A percentile compares a stretch with the other conserved stretches of the same genome.
Conservation (phyloP, 805 yeast genomes). For the Candida nanaspora region DNA sequence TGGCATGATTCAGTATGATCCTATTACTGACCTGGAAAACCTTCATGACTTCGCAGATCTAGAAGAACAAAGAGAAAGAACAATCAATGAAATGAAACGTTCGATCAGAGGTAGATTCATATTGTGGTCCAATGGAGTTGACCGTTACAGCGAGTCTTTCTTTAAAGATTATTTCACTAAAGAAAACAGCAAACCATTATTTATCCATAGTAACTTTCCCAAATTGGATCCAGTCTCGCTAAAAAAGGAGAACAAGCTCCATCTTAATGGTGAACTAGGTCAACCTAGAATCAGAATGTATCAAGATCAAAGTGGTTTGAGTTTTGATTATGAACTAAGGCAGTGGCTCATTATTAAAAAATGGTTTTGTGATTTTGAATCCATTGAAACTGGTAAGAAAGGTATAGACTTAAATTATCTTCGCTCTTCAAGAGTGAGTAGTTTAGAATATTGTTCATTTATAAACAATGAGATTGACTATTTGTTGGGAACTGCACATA, state of each 20-base stretch:
- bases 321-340: slow-evolving; percentile 50
- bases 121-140: slow-evolving; percentile 8
- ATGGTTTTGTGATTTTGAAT: slow-evolving; percentile 21
- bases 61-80: slow-evolving; percentile 7
- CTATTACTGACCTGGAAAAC: slow-evolving; percentile 32
- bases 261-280: slow-evolving; percentile 6
- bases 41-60: slow-evolving; percentile 11
- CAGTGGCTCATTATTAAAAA: slow-evolving; percentile 51
- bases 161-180: slow-evolving; percentile 17
- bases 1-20: slow-evolving; percentile 53
- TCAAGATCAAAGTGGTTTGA: slow-evolving; percentile 20
- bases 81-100: slow-evolving; percentile 2
- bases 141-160: slow-evolving; percentile 8
- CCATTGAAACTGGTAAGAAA: background rate
- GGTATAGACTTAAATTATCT: slow-evolving; percentile 19
- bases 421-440: slow-evolving; percentile 16
- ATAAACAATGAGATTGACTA: slow-evolving; percentile 39
- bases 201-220: slow-evolving; percentile 49
- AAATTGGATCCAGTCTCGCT: slow-evolving; percentile 39
- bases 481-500: too few species aligned
- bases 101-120: slow-evolving; percentile 5
- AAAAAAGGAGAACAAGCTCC: slow-evolving; percentile 29
- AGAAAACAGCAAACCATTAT: slow-evolving; percentile 24
- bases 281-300: slow-evolving; percentile 20
- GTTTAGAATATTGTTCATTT: slow-evolving; percentile 43